Percentiles rank a stretch among this genome's conserved stretches.
Evolutionary conservation across 1,284 basidiomycete genomes (phyloP).

Genomic region (Paramarasmius palmivorus): DNA sequence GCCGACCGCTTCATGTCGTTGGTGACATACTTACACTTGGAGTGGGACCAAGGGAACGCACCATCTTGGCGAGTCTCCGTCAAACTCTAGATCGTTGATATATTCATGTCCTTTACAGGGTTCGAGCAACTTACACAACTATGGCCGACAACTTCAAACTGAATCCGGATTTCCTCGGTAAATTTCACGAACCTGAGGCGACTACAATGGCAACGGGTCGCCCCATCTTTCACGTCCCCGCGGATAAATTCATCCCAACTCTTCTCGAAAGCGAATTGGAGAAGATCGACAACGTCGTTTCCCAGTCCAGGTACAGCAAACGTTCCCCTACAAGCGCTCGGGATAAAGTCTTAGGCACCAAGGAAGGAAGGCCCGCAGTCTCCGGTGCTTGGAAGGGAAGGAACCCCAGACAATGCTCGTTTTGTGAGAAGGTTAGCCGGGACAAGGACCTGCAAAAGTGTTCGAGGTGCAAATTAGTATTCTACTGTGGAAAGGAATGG

Average conservation of each 20-base stretch:
- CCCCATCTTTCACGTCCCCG: slow-evolving; percentile 25
- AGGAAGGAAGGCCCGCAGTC: slow-evolving; percentile 23
- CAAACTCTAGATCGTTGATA: neutral
- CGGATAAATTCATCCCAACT: slow-evolving; percentile 26
- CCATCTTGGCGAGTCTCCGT: slow-evolving; percentile 19
- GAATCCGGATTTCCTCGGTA: slow-evolving; percentile 22
- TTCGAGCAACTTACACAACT: slow-evolving; percentile 28
- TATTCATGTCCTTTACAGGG: slow-evolving; percentile 16
- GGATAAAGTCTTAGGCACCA: slow-evolving; percentile 25
- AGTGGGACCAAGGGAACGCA: slow-evolving; percentile 12
- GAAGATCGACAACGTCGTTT: slow-evolving; percentile 30
- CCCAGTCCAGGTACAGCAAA: slow-evolving; percentile 15
- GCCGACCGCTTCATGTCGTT: slow-evolving; percentile 32
- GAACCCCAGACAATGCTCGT: slow-evolving; percentile 23
- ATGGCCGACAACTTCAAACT: slow-evolving; percentile 13
- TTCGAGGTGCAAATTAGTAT: slow-evolving; percentile 28
- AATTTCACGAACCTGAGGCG: slow-evolving; percentile 3
- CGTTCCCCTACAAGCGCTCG: slow-evolving; percentile 16
- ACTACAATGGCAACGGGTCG: slow-evolving; percentile 10
- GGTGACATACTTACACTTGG: slow-evolving; percentile 17
- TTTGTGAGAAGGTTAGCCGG: slow-evolving; percentile 23
- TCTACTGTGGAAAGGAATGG: slow-evolving; percentile 29
- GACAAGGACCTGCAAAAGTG: slow-evolving; percentile 27
- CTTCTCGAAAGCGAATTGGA: slow-evolving; percentile 25
- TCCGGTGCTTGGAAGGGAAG: slow-evolving; percentile 18